Conservation (phyloP, 345 rosid species). For the Citrus sp. region DNA sequence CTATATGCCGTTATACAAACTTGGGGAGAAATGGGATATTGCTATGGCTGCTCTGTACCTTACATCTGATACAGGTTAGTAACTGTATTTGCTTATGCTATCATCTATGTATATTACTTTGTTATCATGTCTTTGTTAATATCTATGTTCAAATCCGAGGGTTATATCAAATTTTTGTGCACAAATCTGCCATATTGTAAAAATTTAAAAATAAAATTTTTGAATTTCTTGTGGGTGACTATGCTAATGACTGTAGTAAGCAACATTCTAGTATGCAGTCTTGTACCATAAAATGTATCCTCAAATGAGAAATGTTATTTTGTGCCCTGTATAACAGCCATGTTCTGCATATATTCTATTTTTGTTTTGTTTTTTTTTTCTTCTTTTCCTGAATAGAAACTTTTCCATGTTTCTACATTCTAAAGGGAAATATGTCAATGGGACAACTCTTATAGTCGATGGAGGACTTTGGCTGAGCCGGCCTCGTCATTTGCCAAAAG, state of each 20-base stretch:
- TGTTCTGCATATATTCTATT: background rate
- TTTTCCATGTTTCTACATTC: background rate
- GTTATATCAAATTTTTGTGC: background rate
- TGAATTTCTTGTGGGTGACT: too few species aligned
- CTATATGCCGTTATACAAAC: constrained; percentile 49
- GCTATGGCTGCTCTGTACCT: constrained; percentile 85
- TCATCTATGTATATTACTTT: background rate
- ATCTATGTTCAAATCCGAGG: background rate
- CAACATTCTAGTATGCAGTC: background rate
- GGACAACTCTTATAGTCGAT: constrained; percentile 44
- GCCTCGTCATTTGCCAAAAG: constrained; percentile 44
- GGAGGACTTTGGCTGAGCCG: constrained; percentile 55
- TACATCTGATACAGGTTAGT: constrained; percentile 62
- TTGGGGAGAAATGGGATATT: constrained; percentile 83
- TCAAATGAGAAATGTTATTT: background rate
- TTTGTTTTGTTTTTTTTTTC: background rate
- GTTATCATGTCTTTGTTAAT: background rate
- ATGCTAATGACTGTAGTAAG: background rate
- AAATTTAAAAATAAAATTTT: too few species aligned
- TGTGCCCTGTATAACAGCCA: too few species aligned
- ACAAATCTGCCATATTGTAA: background rate
- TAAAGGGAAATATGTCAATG: constrained; percentile 49
- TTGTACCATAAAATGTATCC: background rate
- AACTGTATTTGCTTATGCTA: background rate
- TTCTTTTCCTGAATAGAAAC: background rate